phyloP scores from a whole-genome alignment of 2,329 filamentous ascomycete genomes.

The Thelonectria blattea region DNA sequence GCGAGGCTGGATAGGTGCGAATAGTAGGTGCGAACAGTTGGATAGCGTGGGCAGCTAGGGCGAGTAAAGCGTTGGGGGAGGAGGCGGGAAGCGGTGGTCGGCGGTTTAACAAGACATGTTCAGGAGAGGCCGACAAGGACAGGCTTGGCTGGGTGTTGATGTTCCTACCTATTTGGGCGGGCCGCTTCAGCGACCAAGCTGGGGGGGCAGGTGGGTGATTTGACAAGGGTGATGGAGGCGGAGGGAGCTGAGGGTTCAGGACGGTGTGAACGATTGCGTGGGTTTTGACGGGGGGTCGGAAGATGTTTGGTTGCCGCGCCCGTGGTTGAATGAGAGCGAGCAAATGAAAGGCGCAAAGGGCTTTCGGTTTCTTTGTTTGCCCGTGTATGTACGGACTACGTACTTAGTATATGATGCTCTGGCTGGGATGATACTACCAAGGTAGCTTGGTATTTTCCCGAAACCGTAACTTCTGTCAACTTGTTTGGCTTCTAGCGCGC shows the following conservation, averaged over 20 bases:
- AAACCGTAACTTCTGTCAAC: background rate
- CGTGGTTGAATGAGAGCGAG: too few species aligned
- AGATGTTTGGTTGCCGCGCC: background rate
- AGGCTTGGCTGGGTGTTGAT: conserved; percentile 35
- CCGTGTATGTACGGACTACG: too few species aligned
- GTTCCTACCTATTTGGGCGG: conserved; percentile 36
- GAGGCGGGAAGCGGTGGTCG: conserved; percentile 25
- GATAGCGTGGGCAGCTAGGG: conserved; percentile 6
- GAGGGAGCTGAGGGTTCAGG: conserved; percentile 13
- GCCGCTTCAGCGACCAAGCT: conserved; percentile 23
- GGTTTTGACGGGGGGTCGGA: conserved; percentile 6
- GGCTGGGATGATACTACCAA: too few species aligned
- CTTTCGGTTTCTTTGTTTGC: background rate
- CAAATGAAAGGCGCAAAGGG: too few species aligned
- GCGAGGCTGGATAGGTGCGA: conserved; percentile 1
- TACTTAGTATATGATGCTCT: background rate
- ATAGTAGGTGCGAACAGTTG: background rate
- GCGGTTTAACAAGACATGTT: conserved; percentile 22
- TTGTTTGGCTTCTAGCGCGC: background rate
- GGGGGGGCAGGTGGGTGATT: conserved; percentile 2
- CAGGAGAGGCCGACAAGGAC: conserved; percentile 32
- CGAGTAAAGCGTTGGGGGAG: conserved; percentile 2
- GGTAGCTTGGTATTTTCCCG: background rate
- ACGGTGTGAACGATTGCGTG: conserved; percentile 19
- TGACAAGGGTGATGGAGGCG: conserved; percentile 18